Evolutionary conservation across 495 filamentous ascomycete species (phyloP).

Genomic region (Letharia lupina): DNA sequence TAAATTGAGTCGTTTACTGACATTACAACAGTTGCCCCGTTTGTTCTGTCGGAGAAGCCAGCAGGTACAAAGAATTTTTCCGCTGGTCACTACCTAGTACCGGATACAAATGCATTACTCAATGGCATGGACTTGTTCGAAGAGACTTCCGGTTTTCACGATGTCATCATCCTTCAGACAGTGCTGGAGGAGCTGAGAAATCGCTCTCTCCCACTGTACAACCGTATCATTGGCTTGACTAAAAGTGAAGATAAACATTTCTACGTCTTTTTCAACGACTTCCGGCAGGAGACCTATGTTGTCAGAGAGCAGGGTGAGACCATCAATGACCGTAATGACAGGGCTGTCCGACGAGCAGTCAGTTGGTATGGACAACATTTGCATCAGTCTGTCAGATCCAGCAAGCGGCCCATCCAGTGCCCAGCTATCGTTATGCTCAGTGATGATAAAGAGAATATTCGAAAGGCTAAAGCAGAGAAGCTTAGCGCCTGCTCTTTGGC

Average conservation of each 20-base stretch:
- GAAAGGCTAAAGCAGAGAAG: constrained; percentile 69
- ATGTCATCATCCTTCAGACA: constrained; percentile 89
- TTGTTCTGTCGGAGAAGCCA: constrained; percentile 79
- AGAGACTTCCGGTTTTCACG: constrained; percentile 81
- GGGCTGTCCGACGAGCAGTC: constrained; percentile 77
- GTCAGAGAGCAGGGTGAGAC: constrained; percentile 65
- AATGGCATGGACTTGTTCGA: constrained; percentile 96
- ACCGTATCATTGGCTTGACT: constrained; percentile 78
- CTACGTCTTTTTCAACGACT: constrained; percentile 99
- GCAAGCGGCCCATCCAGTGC: constrained; percentile 48
- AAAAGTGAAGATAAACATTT: constrained; percentile 94
- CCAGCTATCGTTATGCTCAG: constrained; percentile 88
- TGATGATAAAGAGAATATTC: constrained; percentile 80
- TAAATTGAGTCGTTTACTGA: not conserved
- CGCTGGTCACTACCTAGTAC: constrained; percentile 87
- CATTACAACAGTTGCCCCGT: constrained; percentile 53
- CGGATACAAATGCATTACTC: constrained; percentile 92
- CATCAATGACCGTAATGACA: constrained; percentile 95
- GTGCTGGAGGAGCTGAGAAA: constrained; percentile 94
- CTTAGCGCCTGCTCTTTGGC: constrained; percentile 57
- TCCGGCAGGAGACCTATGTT: constrained; percentile 84
- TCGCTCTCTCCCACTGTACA: constrained; percentile 88
- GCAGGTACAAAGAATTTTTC: constrained; percentile 73
- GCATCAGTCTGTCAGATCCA: constrained; percentile 43
- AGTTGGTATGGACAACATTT: constrained; percentile 87